Percentiles rank a stretch among this genome's conserved stretches.
Evolutionary conservation across 2,329 filamentous ascomycete genomes (phyloP).

Genomic region (Fusarium sambucinum): DNA sequence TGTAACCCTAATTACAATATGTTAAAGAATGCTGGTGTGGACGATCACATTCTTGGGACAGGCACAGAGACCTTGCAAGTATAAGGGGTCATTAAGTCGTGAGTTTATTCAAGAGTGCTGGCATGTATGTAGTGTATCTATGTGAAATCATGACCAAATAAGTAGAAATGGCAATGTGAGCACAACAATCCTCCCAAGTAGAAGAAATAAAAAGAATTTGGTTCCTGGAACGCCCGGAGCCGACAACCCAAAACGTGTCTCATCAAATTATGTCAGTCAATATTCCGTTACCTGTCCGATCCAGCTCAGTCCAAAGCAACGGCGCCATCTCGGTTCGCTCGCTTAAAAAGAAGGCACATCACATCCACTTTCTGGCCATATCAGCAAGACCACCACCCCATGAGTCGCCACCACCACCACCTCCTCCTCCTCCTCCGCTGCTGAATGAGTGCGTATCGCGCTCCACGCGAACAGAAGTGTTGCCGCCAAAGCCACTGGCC

Average conservation of each 20-base stretch:
- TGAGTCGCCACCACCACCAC: constrained; percentile 50
- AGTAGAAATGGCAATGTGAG: constrained; percentile 5
- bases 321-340: constrained; percentile 14
- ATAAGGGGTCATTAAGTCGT: constrained; percentile 36
- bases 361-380: constrained; percentile 60
- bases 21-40: constrained; percentile 3
- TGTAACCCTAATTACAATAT: background rate
- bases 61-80: background rate
- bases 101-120: constrained; percentile 36
- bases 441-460: constrained; percentile 54
- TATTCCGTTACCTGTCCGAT: background rate
- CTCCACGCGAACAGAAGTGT: constrained; percentile 49
- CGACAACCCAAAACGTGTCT: constrained; percentile 26
- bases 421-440: constrained; percentile 43
- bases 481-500: constrained; percentile 56
- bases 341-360: constrained; percentile 17
- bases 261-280: constrained; percentile 12
- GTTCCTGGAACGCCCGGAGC: constrained; percentile 41
- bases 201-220: constrained; percentile 7
- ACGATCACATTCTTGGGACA: constrained; percentile 24
- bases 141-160: constrained; percentile 10
- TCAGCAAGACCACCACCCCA: constrained; percentile 54
- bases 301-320: constrained; percentile 1
- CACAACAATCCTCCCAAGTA: constrained; percentile 17
- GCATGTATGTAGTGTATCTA: constrained; percentile 18